Percentiles rank a stretch among this genome's conserved stretches.
Conservation (phyloP, 257 asterid species). For the Forsythia suspensa region DNA sequence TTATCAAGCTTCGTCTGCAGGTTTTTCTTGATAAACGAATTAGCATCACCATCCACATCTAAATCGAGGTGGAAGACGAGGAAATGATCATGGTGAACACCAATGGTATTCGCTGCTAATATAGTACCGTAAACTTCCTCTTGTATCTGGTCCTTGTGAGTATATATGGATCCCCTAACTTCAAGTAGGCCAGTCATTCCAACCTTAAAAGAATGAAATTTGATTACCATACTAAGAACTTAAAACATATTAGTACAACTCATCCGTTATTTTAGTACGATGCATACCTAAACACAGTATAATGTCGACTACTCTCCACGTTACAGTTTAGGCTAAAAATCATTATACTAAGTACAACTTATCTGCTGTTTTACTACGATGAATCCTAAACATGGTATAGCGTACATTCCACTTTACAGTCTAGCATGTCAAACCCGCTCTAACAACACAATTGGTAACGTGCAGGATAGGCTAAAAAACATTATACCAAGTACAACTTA, state of each 20-base stretch:
- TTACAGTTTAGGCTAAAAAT: too few relatives aligned
- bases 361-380: too few relatives aligned
- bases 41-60: conserved; percentile 53
- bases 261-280: too few relatives aligned
- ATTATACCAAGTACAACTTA: too few relatives aligned
- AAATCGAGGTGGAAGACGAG: conserved; percentile 49
- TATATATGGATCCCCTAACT: conserved; percentile 49
- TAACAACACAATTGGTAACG: too few relatives aligned
- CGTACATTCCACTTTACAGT: too few relatives aligned
- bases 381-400: too few relatives aligned
- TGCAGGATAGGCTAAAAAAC: too few relatives aligned
- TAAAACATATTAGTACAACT: not conserved
- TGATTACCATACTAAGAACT: not conserved
- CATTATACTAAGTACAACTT: too few relatives aligned
- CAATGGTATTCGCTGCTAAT: conserved; percentile 56
- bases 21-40: conserved; percentile 51
- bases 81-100: conserved; percentile 62
- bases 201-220: conserved; percentile 29
- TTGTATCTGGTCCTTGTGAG: conserved; percentile 43
- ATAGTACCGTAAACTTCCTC: conserved; percentile 55
- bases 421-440: too few relatives aligned
- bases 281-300: too few relatives aligned
- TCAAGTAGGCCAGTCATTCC: conserved; percentile 62
- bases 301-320: too few relatives aligned
- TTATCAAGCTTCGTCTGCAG: conserved; percentile 30